These are phyloP conservation scores for Blastobotrys elegans DNA, from an alignment of 1,139 yeast species.

Conservation along the genomic window DNA sequence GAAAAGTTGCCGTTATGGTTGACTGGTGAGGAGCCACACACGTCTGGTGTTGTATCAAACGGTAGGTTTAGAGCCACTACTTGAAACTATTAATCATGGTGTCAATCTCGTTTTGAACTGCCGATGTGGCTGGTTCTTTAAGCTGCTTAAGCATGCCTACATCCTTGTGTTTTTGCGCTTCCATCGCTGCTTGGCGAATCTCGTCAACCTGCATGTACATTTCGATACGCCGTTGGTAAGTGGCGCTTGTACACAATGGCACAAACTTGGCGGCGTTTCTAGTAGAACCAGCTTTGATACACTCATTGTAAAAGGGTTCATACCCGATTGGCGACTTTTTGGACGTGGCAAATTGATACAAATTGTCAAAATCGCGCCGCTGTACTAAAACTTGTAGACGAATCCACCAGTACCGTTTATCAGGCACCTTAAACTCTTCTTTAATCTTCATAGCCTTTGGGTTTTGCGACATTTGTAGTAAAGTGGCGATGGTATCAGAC, in stretches of 20 bases:
- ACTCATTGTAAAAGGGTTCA: constrained; percentile 54
- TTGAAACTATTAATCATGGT: constrained; percentile 6
- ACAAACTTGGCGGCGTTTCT: constrained; percentile 42
- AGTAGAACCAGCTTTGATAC: constrained; percentile 46
- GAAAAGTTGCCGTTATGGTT: constrained; percentile 65
- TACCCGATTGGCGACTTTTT: constrained; percentile 72
- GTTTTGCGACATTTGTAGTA: constrained; percentile 56
- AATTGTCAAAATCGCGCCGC: constrained; percentile 55
- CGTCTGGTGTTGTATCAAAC: constrained; percentile 45
- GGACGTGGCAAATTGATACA: constrained; percentile 45
- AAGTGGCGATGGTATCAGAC: constrained; percentile 48
- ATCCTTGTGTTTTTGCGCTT: constrained; percentile 56
- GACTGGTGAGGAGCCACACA: constrained; percentile 66
- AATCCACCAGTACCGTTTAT: constrained; percentile 59
- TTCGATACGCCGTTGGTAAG: constrained; percentile 43
- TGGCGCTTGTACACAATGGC: constrained; percentile 33
- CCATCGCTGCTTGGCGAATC: constrained; percentile 51
- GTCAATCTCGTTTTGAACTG: constrained; percentile 30
- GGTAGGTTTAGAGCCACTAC: constrained; percentile 28
- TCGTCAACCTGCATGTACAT: constrained; percentile 53
- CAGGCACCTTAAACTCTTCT: constrained; percentile 59
- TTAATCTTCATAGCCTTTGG: constrained; percentile 52
- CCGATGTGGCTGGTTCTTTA: constrained; percentile 33
- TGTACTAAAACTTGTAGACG: constrained; percentile 52
- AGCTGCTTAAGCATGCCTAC: constrained; percentile 39